Conservation (phyloP, 257 asterid genomes). For the Ehretia macrophylla region DNA sequence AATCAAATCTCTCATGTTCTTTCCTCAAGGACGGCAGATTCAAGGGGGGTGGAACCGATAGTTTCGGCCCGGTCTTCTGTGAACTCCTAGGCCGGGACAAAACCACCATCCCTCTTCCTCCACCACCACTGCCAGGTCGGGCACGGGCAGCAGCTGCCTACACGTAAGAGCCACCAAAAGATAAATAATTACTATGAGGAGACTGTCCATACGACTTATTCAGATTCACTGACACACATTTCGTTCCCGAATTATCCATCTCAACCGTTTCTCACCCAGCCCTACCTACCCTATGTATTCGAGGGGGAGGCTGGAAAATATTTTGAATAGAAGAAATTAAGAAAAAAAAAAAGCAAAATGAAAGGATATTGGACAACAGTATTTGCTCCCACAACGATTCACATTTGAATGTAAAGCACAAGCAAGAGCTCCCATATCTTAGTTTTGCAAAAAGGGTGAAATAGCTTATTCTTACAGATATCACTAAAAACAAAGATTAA, state of each 20-base stretch:
- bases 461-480: too few species aligned
- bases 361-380: too few species aligned
- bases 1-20: conserved; percentile 82
- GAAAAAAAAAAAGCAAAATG: too few species aligned
- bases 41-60: conserved; percentile 95
- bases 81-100: conserved; percentile 60
- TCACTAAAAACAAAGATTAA: too few species aligned
- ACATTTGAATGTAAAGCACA: too few species aligned
- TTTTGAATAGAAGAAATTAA: too few species aligned
- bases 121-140: conserved; percentile 56
- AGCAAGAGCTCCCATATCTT: too few species aligned
- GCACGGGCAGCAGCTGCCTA: conserved; percentile 41
- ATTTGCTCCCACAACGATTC: too few species aligned
- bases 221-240: conserved; percentile 77
- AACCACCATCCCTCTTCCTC: conserved; percentile 87
- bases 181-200: conserved; percentile 45
- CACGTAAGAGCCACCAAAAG: conserved; percentile 57
- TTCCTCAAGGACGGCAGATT: conserved; percentile 94
- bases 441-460: too few species aligned
- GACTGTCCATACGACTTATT: conserved; percentile 83
- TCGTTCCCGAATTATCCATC: conserved; percentile 86
- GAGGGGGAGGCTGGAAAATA: too few species aligned
- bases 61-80: conserved; percentile 65
- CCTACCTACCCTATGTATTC: background rate
- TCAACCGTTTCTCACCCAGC: conserved; percentile 16